Conservation (phyloP, 169 alveolate species). For the Prorocentrum cordatum region DNA sequence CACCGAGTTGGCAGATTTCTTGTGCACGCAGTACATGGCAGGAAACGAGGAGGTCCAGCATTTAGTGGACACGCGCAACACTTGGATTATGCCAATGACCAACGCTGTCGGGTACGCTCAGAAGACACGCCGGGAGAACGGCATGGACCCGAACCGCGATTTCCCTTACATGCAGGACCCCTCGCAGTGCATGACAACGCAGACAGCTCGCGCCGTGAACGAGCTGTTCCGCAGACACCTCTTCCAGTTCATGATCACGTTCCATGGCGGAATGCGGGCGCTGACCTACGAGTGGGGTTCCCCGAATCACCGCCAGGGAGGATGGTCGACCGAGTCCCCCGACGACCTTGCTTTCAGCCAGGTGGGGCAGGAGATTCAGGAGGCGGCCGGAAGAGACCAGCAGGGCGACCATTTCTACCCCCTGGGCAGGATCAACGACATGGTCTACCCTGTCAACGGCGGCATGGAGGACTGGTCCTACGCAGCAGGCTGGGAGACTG, state of each 20-base stretch:
- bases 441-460: slow-evolving; percentile 67
- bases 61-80: slow-evolving; percentile 7
- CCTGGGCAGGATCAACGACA: not conserved
- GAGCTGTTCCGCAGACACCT: slow-evolving; percentile 13
- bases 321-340: slow-evolving; percentile 22
- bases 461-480: slow-evolving; percentile 73
- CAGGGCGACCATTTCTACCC: not conserved
- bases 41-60: not conserved
- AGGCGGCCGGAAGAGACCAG: slow-evolving; percentile 1
- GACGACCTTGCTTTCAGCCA: slow-evolving; percentile 6
- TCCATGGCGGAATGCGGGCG: slow-evolving; percentile 68
- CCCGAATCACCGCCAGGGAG: not conserved
- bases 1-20: slow-evolving; percentile 24
- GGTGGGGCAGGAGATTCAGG: slow-evolving; percentile 28
- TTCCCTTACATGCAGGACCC: slow-evolving; percentile 61
- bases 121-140: slow-evolving; percentile 28
- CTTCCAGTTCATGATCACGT: slow-evolving; percentile 52
- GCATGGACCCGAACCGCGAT: slow-evolving; percentile 68
- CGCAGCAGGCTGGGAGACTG: slow-evolving; percentile 65
- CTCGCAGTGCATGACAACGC: slow-evolving; percentile 47
- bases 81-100: slow-evolving; percentile 66
- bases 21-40: slow-evolving; percentile 6
- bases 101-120: slow-evolving; percentile 56
- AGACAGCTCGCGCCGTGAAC: slow-evolving; percentile 67
- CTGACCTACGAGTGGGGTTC: slow-evolving; percentile 71